Evolutionary conservation across 169 alveolate genomes (phyloP).

Genomic region (Plasmodium cynomolgi): DNA sequence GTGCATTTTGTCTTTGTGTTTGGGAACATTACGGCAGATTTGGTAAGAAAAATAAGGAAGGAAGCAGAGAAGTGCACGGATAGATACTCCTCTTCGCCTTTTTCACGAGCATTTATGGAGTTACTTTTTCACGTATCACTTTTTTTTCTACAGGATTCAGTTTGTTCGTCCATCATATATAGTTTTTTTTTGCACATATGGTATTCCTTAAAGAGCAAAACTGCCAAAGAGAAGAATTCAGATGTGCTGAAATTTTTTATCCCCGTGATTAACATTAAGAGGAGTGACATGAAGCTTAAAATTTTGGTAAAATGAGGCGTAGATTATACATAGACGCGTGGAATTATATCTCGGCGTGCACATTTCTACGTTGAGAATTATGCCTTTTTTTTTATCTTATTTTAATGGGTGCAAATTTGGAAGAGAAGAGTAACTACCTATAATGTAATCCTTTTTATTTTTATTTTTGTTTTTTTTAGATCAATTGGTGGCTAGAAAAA

Average conservation of each 20-base stretch:
- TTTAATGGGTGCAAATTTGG: not conserved
- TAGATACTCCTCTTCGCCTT: not conserved
- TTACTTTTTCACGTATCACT: not conserved
- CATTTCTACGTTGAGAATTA: not conserved
- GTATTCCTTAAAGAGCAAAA: conserved; percentile 53
- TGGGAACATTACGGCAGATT: conserved; percentile 74
- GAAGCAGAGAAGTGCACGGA: not conserved
- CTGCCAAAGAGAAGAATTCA: not conserved
- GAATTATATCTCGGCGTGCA: not conserved
- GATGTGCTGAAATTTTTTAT: conserved; percentile 44
- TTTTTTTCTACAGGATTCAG: conserved; percentile 50
- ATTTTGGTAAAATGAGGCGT: conserved; percentile 32
- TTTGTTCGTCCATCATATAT: conserved; percentile 63
- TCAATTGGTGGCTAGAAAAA: conserved; percentile 69
- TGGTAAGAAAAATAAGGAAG: conserved; percentile 41
- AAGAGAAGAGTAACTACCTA: not conserved
- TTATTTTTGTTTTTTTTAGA: conserved; percentile 38
- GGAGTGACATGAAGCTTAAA: conserved; percentile 62
- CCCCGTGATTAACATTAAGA: conserved; percentile 74
- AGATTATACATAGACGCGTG: not conserved
- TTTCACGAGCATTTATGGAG: not conserved
- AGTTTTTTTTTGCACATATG: conserved; percentile 73
- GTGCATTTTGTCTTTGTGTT: conserved; percentile 56
- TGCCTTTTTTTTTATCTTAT: not conserved
- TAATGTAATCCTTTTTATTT: not conserved